These are phyloP conservation scores for Nosema granulosis DNA, from an alignment of 371 early-diverging fungal genomes.

Conservation along the genomic window DNA sequence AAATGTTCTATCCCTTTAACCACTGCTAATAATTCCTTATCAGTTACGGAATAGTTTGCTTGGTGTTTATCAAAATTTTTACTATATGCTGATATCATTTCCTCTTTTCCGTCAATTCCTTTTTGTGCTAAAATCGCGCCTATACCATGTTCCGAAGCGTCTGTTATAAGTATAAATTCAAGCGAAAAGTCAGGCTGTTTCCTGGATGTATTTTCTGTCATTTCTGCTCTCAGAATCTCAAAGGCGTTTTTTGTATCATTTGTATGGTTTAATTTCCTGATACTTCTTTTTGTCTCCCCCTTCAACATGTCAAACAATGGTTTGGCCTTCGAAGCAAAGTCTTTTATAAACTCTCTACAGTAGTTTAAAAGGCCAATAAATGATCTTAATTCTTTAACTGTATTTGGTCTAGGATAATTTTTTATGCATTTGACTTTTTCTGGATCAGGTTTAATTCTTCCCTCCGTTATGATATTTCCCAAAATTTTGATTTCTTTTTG, in stretches of 20 bases:
- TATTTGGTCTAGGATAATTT: conserved; percentile 4
- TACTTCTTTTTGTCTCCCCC: background rate
- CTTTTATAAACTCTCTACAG: conserved; percentile 39
- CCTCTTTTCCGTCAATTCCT: background rate
- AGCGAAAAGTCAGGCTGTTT: conserved; percentile 13
- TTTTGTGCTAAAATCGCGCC: conserved; percentile 37
- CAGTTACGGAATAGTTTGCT: conserved; percentile 25
- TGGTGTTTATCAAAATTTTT: conserved; percentile 18
- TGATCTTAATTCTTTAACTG: conserved; percentile 18
- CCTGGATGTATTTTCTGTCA: background rate
- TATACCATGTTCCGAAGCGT: conserved; percentile 30
- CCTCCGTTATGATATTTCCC: background rate
- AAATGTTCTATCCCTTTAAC: conserved; percentile 18
- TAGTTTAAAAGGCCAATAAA: conserved; percentile 36
- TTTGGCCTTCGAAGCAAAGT: background rate
- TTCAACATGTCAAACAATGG: background rate
- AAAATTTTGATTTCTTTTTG: background rate
- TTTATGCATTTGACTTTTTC: conserved; percentile 25
- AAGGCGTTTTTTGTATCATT: background rate
- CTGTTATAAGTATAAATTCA: conserved; percentile 41
- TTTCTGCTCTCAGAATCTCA: background rate
- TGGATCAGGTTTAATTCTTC: conserved; percentile 11
- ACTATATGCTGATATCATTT: conserved; percentile 17
- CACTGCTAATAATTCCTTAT: conserved; percentile 3
- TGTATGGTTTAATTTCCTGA: background rate